phyloP scores from a whole-genome alignment of 306 rosid genomes.

The Rosa rugosa region DNA sequence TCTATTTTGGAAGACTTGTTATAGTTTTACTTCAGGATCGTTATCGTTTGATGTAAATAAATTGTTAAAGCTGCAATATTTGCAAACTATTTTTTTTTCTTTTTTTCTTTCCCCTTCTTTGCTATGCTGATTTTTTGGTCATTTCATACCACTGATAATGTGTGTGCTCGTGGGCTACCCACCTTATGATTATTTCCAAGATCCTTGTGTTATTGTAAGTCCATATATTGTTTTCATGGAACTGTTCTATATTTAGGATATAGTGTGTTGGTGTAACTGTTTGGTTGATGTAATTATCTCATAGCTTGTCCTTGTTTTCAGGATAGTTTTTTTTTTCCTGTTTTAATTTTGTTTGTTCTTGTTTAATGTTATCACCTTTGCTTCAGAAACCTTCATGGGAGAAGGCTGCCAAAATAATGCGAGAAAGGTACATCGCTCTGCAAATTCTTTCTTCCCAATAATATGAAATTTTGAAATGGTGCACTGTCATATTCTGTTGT shows the following conservation, averaged over 20 bases:
- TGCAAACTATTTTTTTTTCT: not conserved
- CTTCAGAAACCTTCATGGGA: conserved; percentile 98
- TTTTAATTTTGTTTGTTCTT: conserved; percentile 1
- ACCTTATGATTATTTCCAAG: not conserved
- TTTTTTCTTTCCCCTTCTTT: not conserved
- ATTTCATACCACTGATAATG: not conserved
- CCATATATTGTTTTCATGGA: not conserved
- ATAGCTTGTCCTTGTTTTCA: conserved; percentile 17
- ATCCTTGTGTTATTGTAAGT: not conserved
- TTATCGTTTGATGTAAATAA: not conserved
- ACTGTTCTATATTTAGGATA: not conserved
- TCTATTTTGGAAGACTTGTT: not conserved
- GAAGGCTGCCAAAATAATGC: conserved; percentile 70
- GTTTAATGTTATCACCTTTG: conserved; percentile 27
- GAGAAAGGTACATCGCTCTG: conserved; percentile 67
- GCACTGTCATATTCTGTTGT: not conserved
- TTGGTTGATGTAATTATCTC: conserved; percentile 1
- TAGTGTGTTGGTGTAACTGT: not conserved
- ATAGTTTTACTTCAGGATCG: not conserved
- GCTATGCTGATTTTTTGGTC: conserved; percentile 7
- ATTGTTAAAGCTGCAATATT: not conserved
- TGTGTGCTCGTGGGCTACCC: not conserved
- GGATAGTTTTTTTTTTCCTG: not conserved
- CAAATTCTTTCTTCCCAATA: conserved; percentile 28
- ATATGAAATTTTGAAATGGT: conserved; percentile 8